Base-by-base conservation (phyloP, 306 rosid genomes). In the Trifolium pratense region DNA sequence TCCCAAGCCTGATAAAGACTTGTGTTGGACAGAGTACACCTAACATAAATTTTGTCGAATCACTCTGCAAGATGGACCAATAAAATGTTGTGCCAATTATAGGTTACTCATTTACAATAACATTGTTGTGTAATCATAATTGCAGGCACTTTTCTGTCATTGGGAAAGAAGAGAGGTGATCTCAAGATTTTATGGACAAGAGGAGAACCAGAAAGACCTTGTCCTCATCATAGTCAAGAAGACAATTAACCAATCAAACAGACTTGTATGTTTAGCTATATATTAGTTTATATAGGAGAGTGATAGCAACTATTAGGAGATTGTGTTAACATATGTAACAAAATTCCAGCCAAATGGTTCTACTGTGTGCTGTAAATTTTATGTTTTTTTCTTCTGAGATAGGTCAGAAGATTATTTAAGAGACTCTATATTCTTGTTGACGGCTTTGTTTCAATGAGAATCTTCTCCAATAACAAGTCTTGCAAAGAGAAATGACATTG, bases 81-180 rank as follows among this genome's bases (percentile, higher is more conserved):
- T n/a, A n/a, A n/a, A n/a, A n/a, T n/a, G n/a, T n/a, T n/a, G 43
- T 14, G 71, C 26, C 15, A n/a, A n/a, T 29, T 13, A 21, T 29
- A n/a, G 42, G 18, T 52, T 68, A 46, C 45, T 26, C 15, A 0
- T 39, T 39, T 39, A 0, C 9, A 3, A n/a, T 39, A 52, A 80
- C 75, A 31, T 62, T 45, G 21, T 49, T 45, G 2, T 83, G 56
- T 18, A 71, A 75, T 66, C 72, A 59, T 74, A 64, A 70, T 60
- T 70, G 84, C 83, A 94, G 99, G 99, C 43, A 89, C 99, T 2
- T 82, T 94, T 76, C 71, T 94, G 87, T 86, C 97, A 56, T 57
- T 94, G 94, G 99, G 91, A 84, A 90, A 87, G 84, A 90, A 82
- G 82, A 90, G 97, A 81, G 97, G 99, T 5, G 99, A 95, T 37